Conservation (phyloP, 2,329 filamentous ascomycete species). For the Penicillium brevicompactum region DNA sequence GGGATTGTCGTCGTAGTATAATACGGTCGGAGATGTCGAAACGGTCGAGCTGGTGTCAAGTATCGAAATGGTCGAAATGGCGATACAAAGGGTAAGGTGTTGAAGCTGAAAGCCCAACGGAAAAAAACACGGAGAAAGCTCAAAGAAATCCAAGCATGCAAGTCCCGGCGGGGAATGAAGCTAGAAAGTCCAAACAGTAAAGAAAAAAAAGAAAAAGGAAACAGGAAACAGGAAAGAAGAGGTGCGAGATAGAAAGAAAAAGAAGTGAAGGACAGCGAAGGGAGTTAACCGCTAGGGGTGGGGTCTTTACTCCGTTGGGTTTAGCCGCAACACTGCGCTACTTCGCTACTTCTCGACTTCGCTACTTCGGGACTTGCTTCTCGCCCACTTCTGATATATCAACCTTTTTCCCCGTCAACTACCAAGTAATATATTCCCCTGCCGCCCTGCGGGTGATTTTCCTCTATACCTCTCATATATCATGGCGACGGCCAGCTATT, state of each 20-base stretch:
- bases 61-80: not conserved
- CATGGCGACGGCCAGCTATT: conserved; percentile 6
- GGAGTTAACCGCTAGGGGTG: conserved; percentile 28
- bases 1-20: not conserved
- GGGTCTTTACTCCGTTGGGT: conserved; percentile 23
- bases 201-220: conserved; percentile 24
- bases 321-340: conserved; percentile 18
- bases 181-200: conserved; percentile 28
- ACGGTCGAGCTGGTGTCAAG: not conserved
- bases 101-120: conserved; percentile 12
- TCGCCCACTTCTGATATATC: not conserved
- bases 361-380: not conserved
- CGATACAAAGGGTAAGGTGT: conserved; percentile 4
- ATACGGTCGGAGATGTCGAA: conserved; percentile 10
- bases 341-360: conserved; percentile 1
- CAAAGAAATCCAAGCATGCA: conserved; percentile 14
- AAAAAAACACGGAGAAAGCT: conserved; percentile 6
- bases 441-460: not conserved
- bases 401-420: not conserved
- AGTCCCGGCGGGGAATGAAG: conserved; percentile 22
- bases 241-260: not conserved
- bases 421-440: not conserved
- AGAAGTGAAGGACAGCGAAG: conserved; percentile 22
- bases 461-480: not conserved
- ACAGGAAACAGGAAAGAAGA: conserved; percentile 10